These are phyloP conservation scores for Blastobotrys illinoisensis DNA, from an alignment of 1,139 yeast genomes.

Conservation along the genomic window DNA sequence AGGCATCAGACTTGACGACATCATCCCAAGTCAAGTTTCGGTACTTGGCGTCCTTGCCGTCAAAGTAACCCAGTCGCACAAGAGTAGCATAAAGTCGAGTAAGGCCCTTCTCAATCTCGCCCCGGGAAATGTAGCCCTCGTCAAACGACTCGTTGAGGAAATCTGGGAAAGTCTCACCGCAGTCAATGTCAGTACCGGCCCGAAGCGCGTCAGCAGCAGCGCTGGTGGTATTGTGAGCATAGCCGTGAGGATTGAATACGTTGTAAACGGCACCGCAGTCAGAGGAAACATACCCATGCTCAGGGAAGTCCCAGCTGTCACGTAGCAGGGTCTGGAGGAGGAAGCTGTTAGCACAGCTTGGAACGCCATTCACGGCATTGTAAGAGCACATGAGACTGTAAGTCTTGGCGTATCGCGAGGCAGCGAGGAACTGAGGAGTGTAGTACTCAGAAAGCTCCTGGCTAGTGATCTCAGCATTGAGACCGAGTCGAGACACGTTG, in stretches of 20 bases:
- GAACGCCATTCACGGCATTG: conserved; percentile 48
- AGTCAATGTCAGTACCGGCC: conserved; percentile 20
- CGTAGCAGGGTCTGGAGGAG: conserved; percentile 46
- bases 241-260: conserved; percentile 14
- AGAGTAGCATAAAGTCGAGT: conserved; percentile 41
- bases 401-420: conserved; percentile 43
- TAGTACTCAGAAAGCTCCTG: conserved; percentile 52
- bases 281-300: conserved; percentile 51
- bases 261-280: conserved; percentile 50
- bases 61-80: conserved; percentile 14
- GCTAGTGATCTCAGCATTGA: conserved; percentile 44
- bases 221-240: conserved; percentile 43
- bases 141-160: conserved; percentile 47
- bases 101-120: conserved; percentile 13
- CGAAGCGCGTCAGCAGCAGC: conserved; percentile 39
- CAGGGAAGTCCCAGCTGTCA: conserved; percentile 46
- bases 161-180: conserved; percentile 45
- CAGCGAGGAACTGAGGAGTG: conserved; percentile 56
- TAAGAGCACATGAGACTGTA: conserved; percentile 54
- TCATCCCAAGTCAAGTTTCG: conserved; percentile 33
- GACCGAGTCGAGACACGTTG: conserved; percentile 37
- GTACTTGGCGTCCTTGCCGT: conserved; percentile 11
- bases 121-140: conserved; percentile 45
- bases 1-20: conserved; percentile 42
- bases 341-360: conserved; percentile 52